phyloP scores from a whole-genome alignment of 192 early-diverging fungal species.

The Entomortierella chlamydospora region DNA sequence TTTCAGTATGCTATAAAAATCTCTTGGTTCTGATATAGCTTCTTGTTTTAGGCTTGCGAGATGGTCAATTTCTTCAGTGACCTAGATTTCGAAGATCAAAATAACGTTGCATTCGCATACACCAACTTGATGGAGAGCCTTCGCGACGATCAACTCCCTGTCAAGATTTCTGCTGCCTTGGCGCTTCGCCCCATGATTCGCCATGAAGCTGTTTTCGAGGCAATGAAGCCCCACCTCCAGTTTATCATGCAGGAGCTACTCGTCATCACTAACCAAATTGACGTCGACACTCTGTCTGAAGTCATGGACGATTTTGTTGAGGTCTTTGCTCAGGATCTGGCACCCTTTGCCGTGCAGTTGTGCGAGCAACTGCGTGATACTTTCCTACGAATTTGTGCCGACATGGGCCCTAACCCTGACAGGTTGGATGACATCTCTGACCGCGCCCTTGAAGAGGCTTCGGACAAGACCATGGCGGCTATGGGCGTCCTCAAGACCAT shows the following conservation, averaged over 20 bases:
- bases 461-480: slow-evolving; percentile 90
- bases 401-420: slow-evolving; percentile 55
- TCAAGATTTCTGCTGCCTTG: slow-evolving; percentile 88
- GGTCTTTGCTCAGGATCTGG: slow-evolving; percentile 89
- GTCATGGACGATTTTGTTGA: slow-evolving; percentile 95
- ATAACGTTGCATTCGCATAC: slow-evolving; percentile 62
- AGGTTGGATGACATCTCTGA: slow-evolving; percentile 62
- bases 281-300: slow-evolving; percentile 87
- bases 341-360: slow-evolving; percentile 93
- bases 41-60: slow-evolving; percentile 55
- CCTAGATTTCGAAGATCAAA: slow-evolving; percentile 69
- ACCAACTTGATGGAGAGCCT: slow-evolving; percentile 71
- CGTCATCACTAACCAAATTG: slow-evolving; percentile 90
- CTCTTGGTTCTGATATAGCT: neutral
- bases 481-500: slow-evolving; percentile 93
- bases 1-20: too few species aligned
- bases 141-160: slow-evolving; percentile 85
- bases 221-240: slow-evolving; percentile 83
- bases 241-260: slow-evolving; percentile 90
- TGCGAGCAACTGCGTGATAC: slow-evolving; percentile 88
- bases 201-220: slow-evolving; percentile 76
- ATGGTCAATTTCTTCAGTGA: slow-evolving; percentile 67
- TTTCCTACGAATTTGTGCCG: slow-evolving; percentile 83
- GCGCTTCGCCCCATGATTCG: slow-evolving; percentile 84
- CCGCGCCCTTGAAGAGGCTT: slow-evolving; percentile 68